phyloP scores from a whole-genome alignment of 495 filamentous ascomycete species.

The Penicillium salamii region DNA sequence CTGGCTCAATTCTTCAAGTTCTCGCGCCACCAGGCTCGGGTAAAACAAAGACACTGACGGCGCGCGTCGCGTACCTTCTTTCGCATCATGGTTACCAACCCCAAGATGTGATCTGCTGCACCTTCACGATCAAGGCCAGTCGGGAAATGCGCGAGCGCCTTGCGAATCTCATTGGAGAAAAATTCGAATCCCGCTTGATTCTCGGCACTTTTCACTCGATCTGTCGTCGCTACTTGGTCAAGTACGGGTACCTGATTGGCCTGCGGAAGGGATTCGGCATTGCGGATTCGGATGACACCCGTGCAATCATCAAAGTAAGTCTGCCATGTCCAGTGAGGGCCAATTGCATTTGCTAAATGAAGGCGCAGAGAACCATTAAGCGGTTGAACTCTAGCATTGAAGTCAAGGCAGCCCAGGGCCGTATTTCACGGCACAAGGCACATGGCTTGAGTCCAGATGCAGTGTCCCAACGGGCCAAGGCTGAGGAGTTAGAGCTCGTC shows the following conservation, averaged over 20 bases:
- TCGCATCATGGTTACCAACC: constrained; percentile 72
- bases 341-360: constrained; percentile 8
- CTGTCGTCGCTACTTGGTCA: constrained; percentile 77
- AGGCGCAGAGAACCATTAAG: constrained; percentile 69
- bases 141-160: constrained; percentile 94
- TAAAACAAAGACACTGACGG: constrained; percentile 95
- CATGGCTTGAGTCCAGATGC: constrained; percentile 55
- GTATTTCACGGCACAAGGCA: constrained; percentile 87
- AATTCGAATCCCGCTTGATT: constrained; percentile 72
- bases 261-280: constrained; percentile 85
- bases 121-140: constrained; percentile 96
- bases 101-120: constrained; percentile 93
- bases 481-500: constrained; percentile 72
- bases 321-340: background rate
- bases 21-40: constrained; percentile 85
- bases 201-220: constrained; percentile 97
- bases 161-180: constrained; percentile 71
- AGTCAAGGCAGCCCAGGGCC: constrained; percentile 60
- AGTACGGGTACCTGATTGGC: constrained; percentile 84
- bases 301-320: constrained; percentile 60
- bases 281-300: constrained; percentile 80
- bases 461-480: constrained; percentile 30
- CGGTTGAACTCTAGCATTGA: constrained; percentile 66
- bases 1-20: constrained; percentile 78
- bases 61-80: constrained; percentile 92